Base-by-base conservation (phyloP, 371 early-diverging fungal genomes). In the Apophysomyces sp. region DNA sequence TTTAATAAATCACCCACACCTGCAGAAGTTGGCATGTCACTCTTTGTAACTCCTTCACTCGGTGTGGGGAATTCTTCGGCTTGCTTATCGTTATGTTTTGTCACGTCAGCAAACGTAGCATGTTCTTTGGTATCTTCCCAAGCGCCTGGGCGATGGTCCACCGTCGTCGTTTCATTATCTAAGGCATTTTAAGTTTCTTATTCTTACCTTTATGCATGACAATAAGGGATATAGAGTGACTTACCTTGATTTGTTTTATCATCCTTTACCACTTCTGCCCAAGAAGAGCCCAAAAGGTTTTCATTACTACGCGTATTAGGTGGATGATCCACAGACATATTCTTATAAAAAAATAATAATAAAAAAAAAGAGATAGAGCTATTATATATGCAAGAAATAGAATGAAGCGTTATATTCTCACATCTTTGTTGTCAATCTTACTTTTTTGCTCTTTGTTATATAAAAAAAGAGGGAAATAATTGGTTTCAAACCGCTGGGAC, bases 21-120 rank as follows among this genome's bases (percentile, higher is more conserved):
- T 12, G 64, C 60, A 12, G 74, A 66, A 32, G 65, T 44, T 28
- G 72, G 66, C 5, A 49, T 24, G 6, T 58, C 44, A 12, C 31
- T 27, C 24, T 34, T 13, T 7, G 39, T 36, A 27, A 31, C 53
- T 36, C 58, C 57, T 49, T 71, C 62, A 52, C 69, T 70, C 27
- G 72, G 76, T 29, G 71, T 67, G 26, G 78, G 78, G 52, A 72
- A 77, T 39, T 76, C 76, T 30, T 66, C 63, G 7, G 44, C 36
- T 40, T 66, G 55, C 6, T 52, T 49, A 27, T 58, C 53, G 52
- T 73, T 60, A 16, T 70, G 73, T 13, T 67, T 65, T 18, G 68
- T 65, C 30, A 74, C 57, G 7, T 70, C 66, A 12, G 74, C 74
- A 61, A 60, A 74, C 7, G 63, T 58, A 28, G 66, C 66, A 6